A percentile compares a stretch with the other conserved stretches of the same genome.
Evolutionary conservation across 495 filamentous ascomycete species (phyloP).

Genomic region (Pyrenula aspistea): DNA sequence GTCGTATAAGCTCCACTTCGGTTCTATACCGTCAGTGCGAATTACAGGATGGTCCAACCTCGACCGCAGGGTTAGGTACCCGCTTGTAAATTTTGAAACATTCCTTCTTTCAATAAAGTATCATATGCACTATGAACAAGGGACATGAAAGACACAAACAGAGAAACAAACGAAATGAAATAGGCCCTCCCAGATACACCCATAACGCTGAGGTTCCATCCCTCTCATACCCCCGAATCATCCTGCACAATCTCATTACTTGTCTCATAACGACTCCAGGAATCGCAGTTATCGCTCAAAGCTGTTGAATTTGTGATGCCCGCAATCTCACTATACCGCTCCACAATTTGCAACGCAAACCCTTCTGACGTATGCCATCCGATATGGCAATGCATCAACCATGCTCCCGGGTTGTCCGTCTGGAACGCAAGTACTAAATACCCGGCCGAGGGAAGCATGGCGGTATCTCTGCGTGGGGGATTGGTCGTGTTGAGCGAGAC

Average conservation of each 20-base stretch:
- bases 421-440: constrained; percentile 37
- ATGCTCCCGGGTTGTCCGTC: constrained; percentile 38
- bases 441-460: constrained; percentile 34
- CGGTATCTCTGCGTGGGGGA: constrained; percentile 49
- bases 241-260: background rate
- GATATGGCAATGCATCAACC: constrained; percentile 43
- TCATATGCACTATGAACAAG: no score
- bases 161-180: no score
- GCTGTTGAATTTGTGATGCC: background rate
- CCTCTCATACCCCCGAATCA: background rate
- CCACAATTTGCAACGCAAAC: constrained; percentile 34
- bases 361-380: constrained; percentile 33
- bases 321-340: constrained; percentile 6
- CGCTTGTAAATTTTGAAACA: no score
- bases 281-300: background rate
- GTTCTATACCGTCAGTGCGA: no score
- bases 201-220: no score
- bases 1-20: no score
- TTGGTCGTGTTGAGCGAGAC: constrained; percentile 4
- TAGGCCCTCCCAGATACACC: no score
- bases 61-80: no score
- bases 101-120: no score
- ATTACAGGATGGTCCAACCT: no score
- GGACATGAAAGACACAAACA: no score
- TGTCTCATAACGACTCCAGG: background rate